Percentiles rank a stretch among this genome's conserved stretches.
Conservation (phyloP, 139 green algal species). For the Axilococcus clingmanii region DNA sequence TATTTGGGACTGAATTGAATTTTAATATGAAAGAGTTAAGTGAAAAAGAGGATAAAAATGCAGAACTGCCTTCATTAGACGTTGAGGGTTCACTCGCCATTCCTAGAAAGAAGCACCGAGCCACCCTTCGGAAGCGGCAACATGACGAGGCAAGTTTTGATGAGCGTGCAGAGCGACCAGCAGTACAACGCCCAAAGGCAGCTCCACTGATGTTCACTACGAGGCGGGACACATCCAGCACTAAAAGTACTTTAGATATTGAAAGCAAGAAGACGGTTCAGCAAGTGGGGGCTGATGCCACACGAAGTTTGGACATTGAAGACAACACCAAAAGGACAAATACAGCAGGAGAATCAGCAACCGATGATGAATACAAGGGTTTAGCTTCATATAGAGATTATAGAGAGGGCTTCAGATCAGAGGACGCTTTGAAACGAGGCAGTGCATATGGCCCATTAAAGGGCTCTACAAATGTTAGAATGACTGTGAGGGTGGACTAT, state of each 20-base stretch:
- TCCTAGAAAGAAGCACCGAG: too few relatives aligned
- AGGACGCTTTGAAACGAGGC: slow-evolving; percentile 51
- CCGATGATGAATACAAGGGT: slow-evolving; percentile 60
- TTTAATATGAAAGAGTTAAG: too few relatives aligned
- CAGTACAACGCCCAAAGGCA: slow-evolving; percentile 31
- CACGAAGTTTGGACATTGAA: slow-evolving; percentile 56
- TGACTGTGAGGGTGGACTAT: slow-evolving; percentile 84
- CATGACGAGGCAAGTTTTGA: too few relatives aligned
- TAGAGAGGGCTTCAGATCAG: slow-evolving; percentile 52
- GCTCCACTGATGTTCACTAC: slow-evolving; percentile 46
- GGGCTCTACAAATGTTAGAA: slow-evolving; percentile 54
- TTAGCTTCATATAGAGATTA: slow-evolving; percentile 75
- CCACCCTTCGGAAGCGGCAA: too few relatives aligned
- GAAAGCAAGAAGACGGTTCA: too few relatives aligned
- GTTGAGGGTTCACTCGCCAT: too few relatives aligned
- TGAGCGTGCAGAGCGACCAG: too few relatives aligned
- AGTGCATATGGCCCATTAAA: slow-evolving; percentile 78
- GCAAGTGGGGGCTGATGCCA: slow-evolving; percentile 31
- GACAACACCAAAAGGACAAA: slow-evolving; percentile 16
- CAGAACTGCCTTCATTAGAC: too few relatives aligned
- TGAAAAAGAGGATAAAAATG: too few relatives aligned
- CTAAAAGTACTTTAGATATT: too few relatives aligned
- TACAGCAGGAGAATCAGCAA: slow-evolving; percentile 15
- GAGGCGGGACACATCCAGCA: too few relatives aligned
- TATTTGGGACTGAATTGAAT: too few relatives aligned